These are phyloP conservation scores for Vachellia pachyceras DNA, from an alignment of 306 rosid species.

Conservation along the genomic window DNA sequence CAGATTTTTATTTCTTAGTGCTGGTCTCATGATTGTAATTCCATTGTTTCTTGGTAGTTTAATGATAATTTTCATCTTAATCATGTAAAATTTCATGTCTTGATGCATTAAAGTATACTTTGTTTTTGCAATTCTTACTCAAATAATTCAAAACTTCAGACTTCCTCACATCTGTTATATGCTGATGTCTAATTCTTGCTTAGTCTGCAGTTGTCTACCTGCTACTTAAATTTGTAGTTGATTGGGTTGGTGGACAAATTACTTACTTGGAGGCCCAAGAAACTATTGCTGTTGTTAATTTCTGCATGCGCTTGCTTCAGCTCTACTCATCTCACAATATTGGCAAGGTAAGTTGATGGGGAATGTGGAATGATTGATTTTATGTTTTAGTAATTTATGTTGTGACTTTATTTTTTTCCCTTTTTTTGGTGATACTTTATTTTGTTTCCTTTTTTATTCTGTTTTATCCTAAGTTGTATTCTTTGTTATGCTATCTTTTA, in stretches of 20 bases:
- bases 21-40: constrained; percentile 29
- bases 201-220: constrained; percentile 95
- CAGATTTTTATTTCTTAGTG: constrained; percentile 17
- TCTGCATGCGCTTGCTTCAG: constrained; percentile 92
- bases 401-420: not conserved
- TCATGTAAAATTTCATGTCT: constrained; percentile 20
- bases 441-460: not conserved
- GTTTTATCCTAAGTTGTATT: not conserved
- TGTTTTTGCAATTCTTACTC: constrained; percentile 25
- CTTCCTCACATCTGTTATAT: constrained; percentile 31
- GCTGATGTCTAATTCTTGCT: constrained; percentile 45
- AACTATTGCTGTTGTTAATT: constrained; percentile 74
- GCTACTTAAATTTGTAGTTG: constrained; percentile 91
- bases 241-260: constrained; percentile 97
- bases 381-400: not conserved
- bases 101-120: constrained; percentile 14
- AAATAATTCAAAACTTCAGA: constrained; percentile 18
- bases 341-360: constrained; percentile 71
- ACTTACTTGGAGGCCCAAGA: constrained; percentile 81
- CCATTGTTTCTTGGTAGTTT: constrained; percentile 1
- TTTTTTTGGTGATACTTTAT: not conserved
- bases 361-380: not conserved
- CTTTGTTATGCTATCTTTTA: not conserved
- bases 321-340: constrained; percentile 90
- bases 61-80: constrained; percentile 17